Evolutionary conservation across 192 early-diverging fungal species (phyloP).

Genomic region (Coemansia sp.): DNA sequence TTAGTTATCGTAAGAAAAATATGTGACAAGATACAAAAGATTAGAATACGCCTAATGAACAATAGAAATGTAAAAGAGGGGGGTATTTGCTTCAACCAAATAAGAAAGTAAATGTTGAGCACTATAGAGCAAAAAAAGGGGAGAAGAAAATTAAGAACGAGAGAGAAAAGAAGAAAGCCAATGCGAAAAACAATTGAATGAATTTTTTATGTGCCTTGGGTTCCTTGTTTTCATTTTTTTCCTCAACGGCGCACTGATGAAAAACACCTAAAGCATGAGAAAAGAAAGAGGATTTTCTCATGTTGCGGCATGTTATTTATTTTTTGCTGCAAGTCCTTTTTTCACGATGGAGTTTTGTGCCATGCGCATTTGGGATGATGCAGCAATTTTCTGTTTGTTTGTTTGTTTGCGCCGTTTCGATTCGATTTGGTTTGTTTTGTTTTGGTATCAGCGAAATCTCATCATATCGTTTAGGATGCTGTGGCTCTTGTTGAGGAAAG

Average conservation of each 20-base stretch:
- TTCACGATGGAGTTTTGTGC: not conserved
- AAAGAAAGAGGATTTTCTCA: conserved; percentile 5
- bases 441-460: too few relatives aligned
- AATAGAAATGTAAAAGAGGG: not conserved
- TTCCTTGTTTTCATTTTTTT: not conserved
- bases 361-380: too few relatives aligned
- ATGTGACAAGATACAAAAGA: conserved; percentile 1
- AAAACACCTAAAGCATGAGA: not conserved
- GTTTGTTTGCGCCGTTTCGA: too few relatives aligned
- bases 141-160: conserved; percentile 3
- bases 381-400: too few relatives aligned
- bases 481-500: too few relatives aligned
- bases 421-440: too few relatives aligned
- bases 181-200: not conserved
- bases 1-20: not conserved
- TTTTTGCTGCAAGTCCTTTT: not conserved
- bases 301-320: not conserved
- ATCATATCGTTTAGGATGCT: too few relatives aligned
- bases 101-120: not conserved
- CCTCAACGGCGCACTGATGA: not conserved
- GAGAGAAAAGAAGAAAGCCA: not conserved
- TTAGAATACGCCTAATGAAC: conserved; percentile 7
- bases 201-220: too few relatives aligned
- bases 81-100: not conserved
- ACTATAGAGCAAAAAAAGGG: not conserved